Evolutionary conservation across 2,329 filamentous ascomycete species (phyloP).

Genomic region (Alternaria sp.): DNA sequence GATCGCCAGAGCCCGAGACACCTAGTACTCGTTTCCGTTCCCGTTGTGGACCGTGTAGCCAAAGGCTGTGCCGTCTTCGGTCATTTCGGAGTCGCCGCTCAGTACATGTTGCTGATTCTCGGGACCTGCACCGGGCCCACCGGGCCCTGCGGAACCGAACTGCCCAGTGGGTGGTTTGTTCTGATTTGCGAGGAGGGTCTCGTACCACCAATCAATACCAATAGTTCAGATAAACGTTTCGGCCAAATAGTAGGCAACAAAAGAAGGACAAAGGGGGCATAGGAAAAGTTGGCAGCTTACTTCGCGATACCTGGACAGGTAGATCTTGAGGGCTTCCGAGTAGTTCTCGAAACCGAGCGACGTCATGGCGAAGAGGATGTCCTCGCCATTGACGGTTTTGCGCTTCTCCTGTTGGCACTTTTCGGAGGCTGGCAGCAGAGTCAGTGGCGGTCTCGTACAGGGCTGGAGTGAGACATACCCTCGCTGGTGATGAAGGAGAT

Average conservation of each 20-base stretch:
- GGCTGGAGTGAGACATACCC: slow-evolving; percentile 65
- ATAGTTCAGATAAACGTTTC: slow-evolving; percentile 57
- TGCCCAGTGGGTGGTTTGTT: slow-evolving; percentile 59
- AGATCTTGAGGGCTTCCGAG: slow-evolving; percentile 96
- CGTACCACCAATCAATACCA: slow-evolving; percentile 60
- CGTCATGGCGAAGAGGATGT: slow-evolving; percentile 98
- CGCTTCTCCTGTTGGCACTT: slow-evolving; percentile 99
- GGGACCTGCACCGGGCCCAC: slow-evolving; percentile 43
- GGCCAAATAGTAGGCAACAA: slow-evolving; percentile 47
- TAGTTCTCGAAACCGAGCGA: slow-evolving; percentile 99
- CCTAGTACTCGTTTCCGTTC: slow-evolving; percentile 49
- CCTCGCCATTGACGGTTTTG: slow-evolving; percentile 98
- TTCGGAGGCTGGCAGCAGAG: slow-evolving; percentile 74
- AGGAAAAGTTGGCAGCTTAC: slow-evolving; percentile 65
- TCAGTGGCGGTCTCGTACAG: slow-evolving; percentile 2
- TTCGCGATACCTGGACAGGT: slow-evolving; percentile 96
- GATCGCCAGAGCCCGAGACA: slow-evolving; percentile 28
- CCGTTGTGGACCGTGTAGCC: slow-evolving; percentile 52
- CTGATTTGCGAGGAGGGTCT: slow-evolving; percentile 81
- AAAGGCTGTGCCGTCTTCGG: slow-evolving; percentile 51
- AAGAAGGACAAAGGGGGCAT: slow-evolving; percentile 34
- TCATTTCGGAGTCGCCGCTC: slow-evolving; percentile 52
- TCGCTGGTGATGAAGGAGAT: slow-evolving; percentile 99
- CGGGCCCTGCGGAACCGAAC: slow-evolving; percentile 42
- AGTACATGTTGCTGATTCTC: slow-evolving; percentile 53